Conservation (phyloP, 2,329 filamentous ascomycete species). For the Aspergillus chevalieri region DNA sequence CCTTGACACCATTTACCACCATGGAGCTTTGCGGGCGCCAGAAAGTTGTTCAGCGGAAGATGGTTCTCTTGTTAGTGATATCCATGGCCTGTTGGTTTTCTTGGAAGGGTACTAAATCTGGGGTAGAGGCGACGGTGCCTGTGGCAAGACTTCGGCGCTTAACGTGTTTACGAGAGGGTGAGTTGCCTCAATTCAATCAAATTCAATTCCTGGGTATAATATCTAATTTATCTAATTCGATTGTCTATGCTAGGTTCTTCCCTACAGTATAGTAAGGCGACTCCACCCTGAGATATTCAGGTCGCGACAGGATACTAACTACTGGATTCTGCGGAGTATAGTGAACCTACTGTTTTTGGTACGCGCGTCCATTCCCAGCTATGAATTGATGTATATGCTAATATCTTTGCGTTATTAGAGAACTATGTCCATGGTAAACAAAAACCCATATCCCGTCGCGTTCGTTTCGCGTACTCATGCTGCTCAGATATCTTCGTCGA, state of each 20-base stretch:
- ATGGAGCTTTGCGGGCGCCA: constrained; percentile 63
- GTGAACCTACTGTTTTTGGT: constrained; percentile 89
- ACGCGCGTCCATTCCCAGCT: constrained; percentile 19
- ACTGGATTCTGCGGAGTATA: constrained; percentile 22
- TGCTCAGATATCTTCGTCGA: constrained; percentile 90
- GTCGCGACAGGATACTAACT: constrained; percentile 15
- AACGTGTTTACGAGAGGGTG: constrained; percentile 99
- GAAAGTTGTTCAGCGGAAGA: constrained; percentile 90
- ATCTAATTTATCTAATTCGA: constrained; percentile 21
- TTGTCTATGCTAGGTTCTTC: constrained; percentile 63
- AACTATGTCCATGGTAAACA: constrained; percentile 92
- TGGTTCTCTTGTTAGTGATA: constrained; percentile 69
- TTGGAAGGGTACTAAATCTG: constrained; percentile 14
- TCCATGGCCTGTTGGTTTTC: neutral
- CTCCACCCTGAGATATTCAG: neutral
- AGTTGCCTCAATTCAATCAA: constrained; percentile 19
- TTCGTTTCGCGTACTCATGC: constrained; percentile 14
- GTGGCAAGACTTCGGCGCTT: constrained; percentile 91
- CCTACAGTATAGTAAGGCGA: constrained; percentile 78
- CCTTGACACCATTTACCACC: constrained; percentile 12
- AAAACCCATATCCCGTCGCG: neutral
- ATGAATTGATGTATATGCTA: constrained; percentile 10
- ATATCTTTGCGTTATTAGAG: constrained; percentile 48
- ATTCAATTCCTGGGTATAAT: neutral
- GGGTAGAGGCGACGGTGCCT: constrained; percentile 82